A percentile compares a stretch with the other conserved stretches of the same genome.
These are phyloP conservation scores for Yamadazyma friedrichii DNA, from an alignment of 1,139 yeast genomes.

Conservation along the genomic window DNA sequence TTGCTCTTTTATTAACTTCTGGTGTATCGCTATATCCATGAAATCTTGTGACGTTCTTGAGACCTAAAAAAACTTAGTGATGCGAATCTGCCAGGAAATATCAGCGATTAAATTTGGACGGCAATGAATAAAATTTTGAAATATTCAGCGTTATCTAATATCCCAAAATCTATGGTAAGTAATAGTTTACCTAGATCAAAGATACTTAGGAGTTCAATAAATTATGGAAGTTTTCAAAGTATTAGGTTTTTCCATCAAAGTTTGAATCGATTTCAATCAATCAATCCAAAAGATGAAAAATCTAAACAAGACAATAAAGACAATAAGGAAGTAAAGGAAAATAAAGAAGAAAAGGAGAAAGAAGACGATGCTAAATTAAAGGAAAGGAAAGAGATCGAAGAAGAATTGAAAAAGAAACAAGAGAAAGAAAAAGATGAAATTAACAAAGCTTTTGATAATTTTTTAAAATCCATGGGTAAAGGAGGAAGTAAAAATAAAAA, in stretches of 20 bases:
- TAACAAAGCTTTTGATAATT: slow-evolving; percentile 17
- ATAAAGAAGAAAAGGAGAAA: slow-evolving; percentile 3
- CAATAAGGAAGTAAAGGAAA: slow-evolving; percentile 6
- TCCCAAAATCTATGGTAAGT: background rate
- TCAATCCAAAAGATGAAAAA: slow-evolving; percentile 1
- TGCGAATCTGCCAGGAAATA: background rate
- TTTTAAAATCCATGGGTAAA: slow-evolving; percentile 2
- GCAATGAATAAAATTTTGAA: slow-evolving; percentile 4
- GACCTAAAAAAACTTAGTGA: background rate
- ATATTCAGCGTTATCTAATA: background rate
- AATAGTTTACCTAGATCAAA: background rate
- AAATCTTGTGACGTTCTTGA: background rate
- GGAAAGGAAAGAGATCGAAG: slow-evolving; percentile 29
- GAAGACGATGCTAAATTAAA: slow-evolving; percentile 12
- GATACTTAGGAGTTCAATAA: background rate
- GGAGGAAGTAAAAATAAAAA: slow-evolving; percentile 1
- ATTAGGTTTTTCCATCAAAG: background rate
- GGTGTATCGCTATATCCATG: too few species aligned
- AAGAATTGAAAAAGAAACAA: slow-evolving; percentile 31
- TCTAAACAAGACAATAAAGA: background rate
- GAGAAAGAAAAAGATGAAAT: slow-evolving; percentile 30
- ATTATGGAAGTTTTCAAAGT: background rate
- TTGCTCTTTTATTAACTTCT: background rate
- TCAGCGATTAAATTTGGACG: slow-evolving; percentile 1
- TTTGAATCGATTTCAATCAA: background rate